phyloP scores from a whole-genome alignment of 2,329 filamentous ascomycete species.

The Phialocephala sp. region DNA sequence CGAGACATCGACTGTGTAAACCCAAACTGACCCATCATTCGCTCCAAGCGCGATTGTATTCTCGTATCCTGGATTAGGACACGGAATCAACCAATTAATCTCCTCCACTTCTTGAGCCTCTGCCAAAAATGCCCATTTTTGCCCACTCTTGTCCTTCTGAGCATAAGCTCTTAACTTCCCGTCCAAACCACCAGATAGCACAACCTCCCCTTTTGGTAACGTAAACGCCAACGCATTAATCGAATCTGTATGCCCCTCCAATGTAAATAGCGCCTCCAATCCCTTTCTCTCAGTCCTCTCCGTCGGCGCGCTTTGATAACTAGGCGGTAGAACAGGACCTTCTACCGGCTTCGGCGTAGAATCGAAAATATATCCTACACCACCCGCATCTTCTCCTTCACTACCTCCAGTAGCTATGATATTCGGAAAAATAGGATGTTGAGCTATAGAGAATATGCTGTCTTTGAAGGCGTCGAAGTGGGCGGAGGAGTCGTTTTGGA shows the following conservation, averaged over 20 bases:
- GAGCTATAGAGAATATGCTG: constrained; percentile 92
- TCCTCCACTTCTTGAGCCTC: constrained; percentile 91
- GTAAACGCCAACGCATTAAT: constrained; percentile 89
- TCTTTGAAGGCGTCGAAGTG: constrained; percentile 92
- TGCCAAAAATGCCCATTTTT: constrained; percentile 69
- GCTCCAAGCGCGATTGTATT: constrained; percentile 89
- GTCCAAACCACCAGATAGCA: constrained; percentile 87
- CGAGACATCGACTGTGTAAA: constrained; percentile 80
- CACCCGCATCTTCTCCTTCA: constrained; percentile 64
- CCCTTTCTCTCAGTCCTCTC: constrained; percentile 62
- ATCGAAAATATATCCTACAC: constrained; percentile 87
- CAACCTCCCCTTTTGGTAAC: constrained; percentile 78
- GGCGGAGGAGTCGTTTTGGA: constrained; percentile 91
- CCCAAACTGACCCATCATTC: constrained; percentile 91
- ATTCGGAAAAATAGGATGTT: constrained; percentile 79
- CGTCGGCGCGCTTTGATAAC: constrained; percentile 72
- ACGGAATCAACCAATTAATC: constrained; percentile 86
- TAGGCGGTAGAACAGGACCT: constrained; percentile 74
- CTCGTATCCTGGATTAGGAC: constrained; percentile 71
- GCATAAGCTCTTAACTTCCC: constrained; percentile 78
- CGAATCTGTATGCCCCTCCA: constrained; percentile 92
- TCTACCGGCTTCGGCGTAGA: constrained; percentile 61
- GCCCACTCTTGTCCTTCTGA: constrained; percentile 48
- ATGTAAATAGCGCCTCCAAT: constrained; percentile 69
- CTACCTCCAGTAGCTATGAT: constrained; percentile 87